These are phyloP conservation scores for Dothideomycetes sp. DNA, from an alignment of 2,329 filamentous ascomycete species.

Conservation along the genomic window DNA sequence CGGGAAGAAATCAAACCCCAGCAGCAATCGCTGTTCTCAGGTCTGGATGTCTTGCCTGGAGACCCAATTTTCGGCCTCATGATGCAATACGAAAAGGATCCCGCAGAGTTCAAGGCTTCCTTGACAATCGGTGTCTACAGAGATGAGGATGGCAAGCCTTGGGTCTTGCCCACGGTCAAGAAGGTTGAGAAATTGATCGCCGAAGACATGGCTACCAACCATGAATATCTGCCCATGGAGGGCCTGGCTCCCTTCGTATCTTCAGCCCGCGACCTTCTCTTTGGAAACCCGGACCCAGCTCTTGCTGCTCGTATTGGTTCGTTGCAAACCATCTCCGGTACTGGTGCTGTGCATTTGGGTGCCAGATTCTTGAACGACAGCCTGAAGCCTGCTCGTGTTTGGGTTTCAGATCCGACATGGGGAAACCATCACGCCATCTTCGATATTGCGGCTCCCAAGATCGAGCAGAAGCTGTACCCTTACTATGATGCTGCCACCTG, in stretches of 20 bases:
- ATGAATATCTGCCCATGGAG: constrained; percentile 91
- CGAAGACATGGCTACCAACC: constrained; percentile 37
- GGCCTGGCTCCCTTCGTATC: constrained; percentile 61
- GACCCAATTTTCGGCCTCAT: constrained; percentile 81
- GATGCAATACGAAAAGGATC: constrained; percentile 70
- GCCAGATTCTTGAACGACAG: constrained; percentile 85
- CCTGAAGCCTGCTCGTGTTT: constrained; percentile 42
- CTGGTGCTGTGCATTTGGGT: constrained; percentile 81
- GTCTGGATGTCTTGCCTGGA: constrained; percentile 4
- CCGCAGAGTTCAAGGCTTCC: constrained; percentile 68
- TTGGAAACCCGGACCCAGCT: constrained; percentile 19
- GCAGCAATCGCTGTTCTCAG: constrained; percentile 2
- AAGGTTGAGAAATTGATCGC: constrained; percentile 71
- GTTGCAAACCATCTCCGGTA: constrained; percentile 87
- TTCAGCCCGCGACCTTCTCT: constrained; percentile 21
- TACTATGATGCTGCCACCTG: constrained; percentile 25
- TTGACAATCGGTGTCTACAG: constrained; percentile 85
- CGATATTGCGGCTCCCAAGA: constrained; percentile 17
- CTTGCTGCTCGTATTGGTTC: constrained; percentile 20
- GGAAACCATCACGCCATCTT: constrained; percentile 28
- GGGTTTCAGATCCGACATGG: constrained; percentile 28
- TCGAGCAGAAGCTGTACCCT: constrained; percentile 17
- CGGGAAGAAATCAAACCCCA: neutral
- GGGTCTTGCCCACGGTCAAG: constrained; percentile 85
- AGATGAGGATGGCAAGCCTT: constrained; percentile 84